phyloP scores from a whole-genome alignment of 2,329 filamentous ascomycete genomes.

The Biscogniauxia sp. region DNA sequence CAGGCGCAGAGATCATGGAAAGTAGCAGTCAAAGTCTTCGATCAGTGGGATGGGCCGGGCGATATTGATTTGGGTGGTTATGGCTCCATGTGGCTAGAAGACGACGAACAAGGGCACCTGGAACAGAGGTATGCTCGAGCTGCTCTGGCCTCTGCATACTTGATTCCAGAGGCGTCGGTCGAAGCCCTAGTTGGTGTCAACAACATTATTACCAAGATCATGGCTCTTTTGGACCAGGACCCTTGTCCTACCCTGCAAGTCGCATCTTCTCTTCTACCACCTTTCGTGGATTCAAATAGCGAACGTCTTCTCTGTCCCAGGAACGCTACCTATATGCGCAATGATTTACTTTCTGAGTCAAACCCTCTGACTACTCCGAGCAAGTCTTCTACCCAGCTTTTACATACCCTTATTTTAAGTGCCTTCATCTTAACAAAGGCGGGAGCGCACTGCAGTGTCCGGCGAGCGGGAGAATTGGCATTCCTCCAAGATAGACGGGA shows the following conservation, averaged over 20 bases:
- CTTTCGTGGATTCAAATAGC: conserved; percentile 34
- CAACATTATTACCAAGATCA: conserved; percentile 57
- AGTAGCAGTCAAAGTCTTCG: conserved; percentile 60
- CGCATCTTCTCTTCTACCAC: conserved; percentile 45
- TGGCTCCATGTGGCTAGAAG: conserved; percentile 55
- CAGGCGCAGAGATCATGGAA: conserved; percentile 60
- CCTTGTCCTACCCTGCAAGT: conserved; percentile 51
- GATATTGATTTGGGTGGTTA: conserved; percentile 68
- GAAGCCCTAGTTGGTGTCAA: conserved; percentile 61
- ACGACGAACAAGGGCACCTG: conserved; percentile 58
- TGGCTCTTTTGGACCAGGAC: conserved; percentile 58
- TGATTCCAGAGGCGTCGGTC: conserved; percentile 57
- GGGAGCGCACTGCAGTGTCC: conserved; percentile 50
- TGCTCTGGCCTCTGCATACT: conserved; percentile 65
- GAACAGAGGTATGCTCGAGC: conserved; percentile 65
- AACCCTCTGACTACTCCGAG: conserved; percentile 66
- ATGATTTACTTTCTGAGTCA: conserved; percentile 53
- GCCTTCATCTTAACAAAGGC: conserved; percentile 53
- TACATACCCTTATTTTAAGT: conserved; percentile 63
- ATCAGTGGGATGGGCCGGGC: conserved; percentile 70
- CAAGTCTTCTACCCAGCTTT: conserved; percentile 52
- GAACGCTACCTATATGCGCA: conserved; percentile 46
- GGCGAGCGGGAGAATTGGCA: conserved; percentile 59
- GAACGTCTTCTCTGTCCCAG: conserved; percentile 37
- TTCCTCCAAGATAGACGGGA: conserved; percentile 63